Percentiles rank a stretch among this genome's conserved stretches.
These are phyloP conservation scores for Globisporangium paddicum DNA, from an alignment of 352 stramenopile species.

Conservation along the genomic window DNA sequence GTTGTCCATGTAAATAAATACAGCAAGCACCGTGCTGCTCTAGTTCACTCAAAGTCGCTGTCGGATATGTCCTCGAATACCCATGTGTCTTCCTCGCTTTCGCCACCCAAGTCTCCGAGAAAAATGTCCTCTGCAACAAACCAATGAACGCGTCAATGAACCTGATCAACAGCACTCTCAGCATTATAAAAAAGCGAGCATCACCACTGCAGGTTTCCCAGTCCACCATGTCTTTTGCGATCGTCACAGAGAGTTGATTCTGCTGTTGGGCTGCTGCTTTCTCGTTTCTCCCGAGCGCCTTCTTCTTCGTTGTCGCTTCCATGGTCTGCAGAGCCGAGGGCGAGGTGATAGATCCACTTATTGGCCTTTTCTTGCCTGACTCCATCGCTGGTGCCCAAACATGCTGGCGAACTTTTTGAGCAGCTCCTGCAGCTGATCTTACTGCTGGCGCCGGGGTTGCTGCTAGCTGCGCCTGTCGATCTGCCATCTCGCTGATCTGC, in stretches of 20 bases:
- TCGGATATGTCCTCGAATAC: constrained; percentile 59
- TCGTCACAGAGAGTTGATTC: neutral
- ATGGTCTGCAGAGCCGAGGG: neutral
- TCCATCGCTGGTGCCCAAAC: constrained; percentile 20
- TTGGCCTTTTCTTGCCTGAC: neutral
- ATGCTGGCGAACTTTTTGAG: constrained; percentile 3
- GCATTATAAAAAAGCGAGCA: neutral
- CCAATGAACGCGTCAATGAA: neutral
- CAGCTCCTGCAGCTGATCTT: constrained; percentile 4
- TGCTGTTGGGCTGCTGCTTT: neutral
- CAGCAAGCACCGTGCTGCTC: neutral
- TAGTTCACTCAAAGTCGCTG: constrained; percentile 48
- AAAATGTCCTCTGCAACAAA: constrained; percentile 30
- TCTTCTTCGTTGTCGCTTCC: constrained; percentile 8
- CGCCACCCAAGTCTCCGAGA: constrained; percentile 7
- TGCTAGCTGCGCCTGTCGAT: constrained; percentile 18
- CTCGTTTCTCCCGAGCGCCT: neutral
- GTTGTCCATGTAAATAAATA: neutral
- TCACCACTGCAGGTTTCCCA: constrained; percentile 70
- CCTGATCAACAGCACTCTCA: neutral
- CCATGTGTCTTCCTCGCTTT: constrained; percentile 25
- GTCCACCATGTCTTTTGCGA: constrained; percentile 38
- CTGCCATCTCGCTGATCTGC: constrained; percentile 68
- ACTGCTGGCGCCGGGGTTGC: neutral
- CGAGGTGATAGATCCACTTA: neutral